phyloP scores from a whole-genome alignment of 306 rosid genomes.

The Ammopiptanthus mongolicus region DNA sequence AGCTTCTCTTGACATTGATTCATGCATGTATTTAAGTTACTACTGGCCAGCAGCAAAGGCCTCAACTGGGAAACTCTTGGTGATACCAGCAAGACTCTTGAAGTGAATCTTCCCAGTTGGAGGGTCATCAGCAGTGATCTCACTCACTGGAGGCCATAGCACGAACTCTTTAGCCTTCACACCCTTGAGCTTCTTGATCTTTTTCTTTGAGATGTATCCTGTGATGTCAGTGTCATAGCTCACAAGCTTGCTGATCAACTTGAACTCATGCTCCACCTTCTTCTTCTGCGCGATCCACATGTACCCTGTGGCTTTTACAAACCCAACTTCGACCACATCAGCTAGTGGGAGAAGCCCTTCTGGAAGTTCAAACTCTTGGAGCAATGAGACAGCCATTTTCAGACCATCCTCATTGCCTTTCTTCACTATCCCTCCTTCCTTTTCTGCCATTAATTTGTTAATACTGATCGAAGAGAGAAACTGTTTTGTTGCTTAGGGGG shows the following conservation, averaged over 20 bases:
- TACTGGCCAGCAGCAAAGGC: conserved; percentile 90
- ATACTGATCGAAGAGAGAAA: background rate
- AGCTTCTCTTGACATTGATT: background rate
- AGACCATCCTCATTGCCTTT: conserved; percentile 68
- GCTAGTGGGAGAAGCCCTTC: conserved; percentile 69
- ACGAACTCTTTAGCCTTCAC: conserved; percentile 89
- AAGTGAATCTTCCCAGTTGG: conserved; percentile 71
- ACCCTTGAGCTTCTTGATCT: conserved; percentile 77
- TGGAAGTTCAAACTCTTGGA: conserved; percentile 69
- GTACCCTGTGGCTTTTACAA: conserved; percentile 62
- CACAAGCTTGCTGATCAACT: conserved; percentile 63
- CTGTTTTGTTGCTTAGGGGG: background rate
- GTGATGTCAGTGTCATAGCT: conserved; percentile 64
- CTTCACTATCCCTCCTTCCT: conserved; percentile 73
- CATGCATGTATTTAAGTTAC: background rate
- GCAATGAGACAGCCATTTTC: conserved; percentile 44
- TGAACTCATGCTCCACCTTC: conserved; percentile 86
- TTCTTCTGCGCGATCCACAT: conserved; percentile 84
- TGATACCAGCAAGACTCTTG: conserved; percentile 93
- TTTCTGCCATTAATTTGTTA: conserved; percentile 55
- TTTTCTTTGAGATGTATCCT: conserved; percentile 52
- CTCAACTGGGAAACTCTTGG: conserved; percentile 80
- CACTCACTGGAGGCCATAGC: conserved; percentile 93
- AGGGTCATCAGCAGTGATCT: conserved; percentile 47
- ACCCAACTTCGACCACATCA: conserved; percentile 70